A percentile compares a stretch with the other conserved stretches of the same genome.
These are phyloP conservation scores for Tetrapyrgos nigripes DNA, from an alignment of 1,284 basidiomycete genomes.

Conservation along the genomic window DNA sequence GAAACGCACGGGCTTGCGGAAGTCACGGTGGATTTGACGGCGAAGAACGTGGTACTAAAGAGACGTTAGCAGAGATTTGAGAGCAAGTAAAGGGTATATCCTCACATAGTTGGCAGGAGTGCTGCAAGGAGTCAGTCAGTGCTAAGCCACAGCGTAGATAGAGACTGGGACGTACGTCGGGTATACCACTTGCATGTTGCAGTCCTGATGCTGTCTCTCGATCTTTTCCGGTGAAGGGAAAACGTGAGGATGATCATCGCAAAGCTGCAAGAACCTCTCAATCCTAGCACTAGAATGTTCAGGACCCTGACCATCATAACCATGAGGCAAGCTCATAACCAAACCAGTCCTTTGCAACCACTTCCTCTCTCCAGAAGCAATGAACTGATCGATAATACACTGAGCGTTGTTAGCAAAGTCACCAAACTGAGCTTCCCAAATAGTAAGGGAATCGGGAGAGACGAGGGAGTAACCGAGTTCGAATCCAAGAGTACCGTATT, in stretches of 20 bases:
- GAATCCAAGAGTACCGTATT: slow-evolving; percentile 95
- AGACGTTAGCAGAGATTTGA: slow-evolving; percentile 14
- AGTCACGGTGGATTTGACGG: slow-evolving; percentile 94
- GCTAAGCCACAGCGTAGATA: not conserved
- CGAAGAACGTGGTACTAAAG: slow-evolving; percentile 91
- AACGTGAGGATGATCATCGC: slow-evolving; percentile 94
- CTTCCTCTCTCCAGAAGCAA: slow-evolving; percentile 97
- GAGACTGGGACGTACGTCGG: slow-evolving; percentile 69
- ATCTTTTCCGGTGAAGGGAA: slow-evolving; percentile 92
- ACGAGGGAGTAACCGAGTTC: slow-evolving; percentile 99
- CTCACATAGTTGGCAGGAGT: slow-evolving; percentile 91
- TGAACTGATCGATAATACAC: slow-evolving; percentile 99
- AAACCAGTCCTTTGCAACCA: slow-evolving; percentile 97
- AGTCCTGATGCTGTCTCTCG: slow-evolving; percentile 97
- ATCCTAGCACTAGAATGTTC: slow-evolving; percentile 98
- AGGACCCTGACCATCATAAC: slow-evolving; percentile 98
- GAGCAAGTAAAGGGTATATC: slow-evolving; percentile 17
- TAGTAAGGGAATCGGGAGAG: slow-evolving; percentile 91
- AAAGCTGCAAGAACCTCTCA: slow-evolving; percentile 97
- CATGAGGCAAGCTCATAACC: slow-evolving; percentile 93
- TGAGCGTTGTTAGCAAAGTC: slow-evolving; percentile 98
- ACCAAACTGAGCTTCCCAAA: slow-evolving; percentile 99
- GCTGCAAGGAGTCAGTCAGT: slow-evolving; percentile 41
- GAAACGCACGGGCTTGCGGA: slow-evolving; percentile 87
- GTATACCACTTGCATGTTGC: slow-evolving; percentile 99